Conservation (phyloP, 495 filamentous ascomycete species). For the Lophium mytilinum region DNA sequence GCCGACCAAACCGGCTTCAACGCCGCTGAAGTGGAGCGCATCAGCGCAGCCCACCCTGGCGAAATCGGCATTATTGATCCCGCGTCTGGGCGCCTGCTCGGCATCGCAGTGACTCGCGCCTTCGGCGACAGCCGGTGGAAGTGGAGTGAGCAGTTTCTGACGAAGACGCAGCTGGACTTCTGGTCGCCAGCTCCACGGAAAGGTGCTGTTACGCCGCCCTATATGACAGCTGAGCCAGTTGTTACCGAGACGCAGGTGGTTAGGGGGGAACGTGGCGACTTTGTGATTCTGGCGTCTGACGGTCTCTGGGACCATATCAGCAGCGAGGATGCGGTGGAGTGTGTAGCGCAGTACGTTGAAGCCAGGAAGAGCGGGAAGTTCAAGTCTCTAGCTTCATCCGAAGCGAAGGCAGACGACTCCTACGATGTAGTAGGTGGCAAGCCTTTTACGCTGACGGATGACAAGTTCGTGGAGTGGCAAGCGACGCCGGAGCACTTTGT, state of each 20-base stretch:
- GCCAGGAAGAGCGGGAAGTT: conserved; percentile 3
- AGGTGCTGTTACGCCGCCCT: conserved; percentile 49
- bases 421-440: neutral
- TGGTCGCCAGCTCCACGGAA: conserved; percentile 39
- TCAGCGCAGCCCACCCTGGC: conserved; percentile 49
- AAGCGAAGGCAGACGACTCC: conserved; percentile 9
- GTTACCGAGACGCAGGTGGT: conserved; percentile 47
- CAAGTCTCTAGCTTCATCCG: conserved; percentile 15
- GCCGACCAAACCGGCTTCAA: conserved; percentile 53
- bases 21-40: conserved; percentile 41
- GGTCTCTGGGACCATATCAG: conserved; percentile 57
- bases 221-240: conserved; percentile 57
- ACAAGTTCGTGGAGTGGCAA: conserved; percentile 21
- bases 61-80: conserved; percentile 42
- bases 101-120: conserved; percentile 48
- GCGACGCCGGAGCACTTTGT: conserved; percentile 38
- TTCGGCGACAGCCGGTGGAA: conserved; percentile 62
- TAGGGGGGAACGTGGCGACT: conserved; percentile 37
- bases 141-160: conserved; percentile 44
- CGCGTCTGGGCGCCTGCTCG: conserved; percentile 48
- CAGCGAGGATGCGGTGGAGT: conserved; percentile 50
- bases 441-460: conserved; percentile 6
- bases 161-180: conserved; percentile 38
- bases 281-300: conserved; percentile 57
- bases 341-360: conserved; percentile 50